A percentile compares a stretch with the other conserved stretches of the same genome.
phyloP scores from a whole-genome alignment of 805 yeast genomes.

The Kazachstania psychrophila region DNA sequence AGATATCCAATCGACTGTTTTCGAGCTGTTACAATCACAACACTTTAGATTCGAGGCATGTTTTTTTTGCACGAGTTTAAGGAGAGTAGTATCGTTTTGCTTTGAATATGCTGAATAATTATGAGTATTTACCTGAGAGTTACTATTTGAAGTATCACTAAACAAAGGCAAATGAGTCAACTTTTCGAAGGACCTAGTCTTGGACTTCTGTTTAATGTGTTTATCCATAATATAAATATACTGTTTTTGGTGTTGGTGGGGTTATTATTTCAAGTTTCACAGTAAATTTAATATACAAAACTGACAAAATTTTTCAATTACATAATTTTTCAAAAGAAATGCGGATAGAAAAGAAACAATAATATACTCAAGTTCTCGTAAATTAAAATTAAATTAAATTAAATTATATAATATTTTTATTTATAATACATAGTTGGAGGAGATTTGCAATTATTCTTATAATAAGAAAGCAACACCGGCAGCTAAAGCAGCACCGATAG shows the following conservation, averaged over 20 bases:
- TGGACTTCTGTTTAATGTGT: neutral
- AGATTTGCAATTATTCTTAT: conserved; percentile 19
- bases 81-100: neutral
- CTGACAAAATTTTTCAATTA: too few species aligned
- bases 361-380: too few species aligned
- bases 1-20: conserved; percentile 77
- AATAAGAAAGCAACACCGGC: conserved; percentile 55
- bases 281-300: too few species aligned
- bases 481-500: conserved; percentile 72
- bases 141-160: neutral
- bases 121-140: neutral
- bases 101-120: neutral
- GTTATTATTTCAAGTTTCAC: too few species aligned
- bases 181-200: neutral
- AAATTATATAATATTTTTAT: too few species aligned
- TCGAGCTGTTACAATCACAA: conserved; percentile 66
- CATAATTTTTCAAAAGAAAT: too few species aligned
- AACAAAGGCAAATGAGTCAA: neutral
- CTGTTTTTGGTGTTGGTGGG: too few species aligned
- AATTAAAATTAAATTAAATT: too few species aligned
- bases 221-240: too few species aligned
- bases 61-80: conserved; percentile 21
- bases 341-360: too few species aligned
- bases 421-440: too few species aligned
- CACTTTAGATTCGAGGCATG: conserved; percentile 55